Evolutionary conservation across 805 yeast species (phyloP), one percentile per base, ranked within the genome.

Genomic region (Yarrowia hollandica): DNA sequence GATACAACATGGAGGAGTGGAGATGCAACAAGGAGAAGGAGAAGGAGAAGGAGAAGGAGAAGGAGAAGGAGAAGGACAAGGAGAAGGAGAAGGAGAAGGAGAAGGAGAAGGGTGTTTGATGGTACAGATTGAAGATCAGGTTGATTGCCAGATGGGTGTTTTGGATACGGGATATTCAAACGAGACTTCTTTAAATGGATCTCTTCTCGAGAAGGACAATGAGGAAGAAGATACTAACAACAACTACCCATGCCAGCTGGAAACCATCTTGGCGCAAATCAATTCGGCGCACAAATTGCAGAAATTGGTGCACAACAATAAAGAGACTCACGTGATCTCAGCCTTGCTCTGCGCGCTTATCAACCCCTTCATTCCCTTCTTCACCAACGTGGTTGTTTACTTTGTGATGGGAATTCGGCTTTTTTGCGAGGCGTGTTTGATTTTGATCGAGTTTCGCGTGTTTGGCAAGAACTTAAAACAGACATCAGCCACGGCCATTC

Each of bases 401-500:
- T 33, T 60, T 9, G 41, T 69, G 9, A 41, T 72, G 61, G 35
- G 62, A 3, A 63, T 67, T n/a, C 63, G 75, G 2, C 56, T 67
- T 2, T 16, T 64, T 5, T 64, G 70, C 7, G 77, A 74, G 57
- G 66, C 63, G 5, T 60, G 72, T 8, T 63, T 75, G 25, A 35
- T 60, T 14, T 22, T 71, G 4, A 60, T 72, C 18, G 76, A 74
- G 42, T 68, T 63, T 63, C 62, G 59, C 31, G 62, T 67, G 14
- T 56, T 41, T 25, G 50, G 54, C 44, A 59, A 61, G 18, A 66
- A 68, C 2, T 60, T 73, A 31, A 72, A 69, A 22, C 76, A 75
- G 15, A 44, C 75, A 0, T 85, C 88, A 14, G 85, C 84, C 2
- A 79, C 87, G 0, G 84, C 89, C 4, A 84, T 84, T 65, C 98